A percentile compares a stretch with the other conserved stretches of the same genome.
Conservation (phyloP, 1,284 basidiomycete species). For the Papiliotrema terrestris region DNA sequence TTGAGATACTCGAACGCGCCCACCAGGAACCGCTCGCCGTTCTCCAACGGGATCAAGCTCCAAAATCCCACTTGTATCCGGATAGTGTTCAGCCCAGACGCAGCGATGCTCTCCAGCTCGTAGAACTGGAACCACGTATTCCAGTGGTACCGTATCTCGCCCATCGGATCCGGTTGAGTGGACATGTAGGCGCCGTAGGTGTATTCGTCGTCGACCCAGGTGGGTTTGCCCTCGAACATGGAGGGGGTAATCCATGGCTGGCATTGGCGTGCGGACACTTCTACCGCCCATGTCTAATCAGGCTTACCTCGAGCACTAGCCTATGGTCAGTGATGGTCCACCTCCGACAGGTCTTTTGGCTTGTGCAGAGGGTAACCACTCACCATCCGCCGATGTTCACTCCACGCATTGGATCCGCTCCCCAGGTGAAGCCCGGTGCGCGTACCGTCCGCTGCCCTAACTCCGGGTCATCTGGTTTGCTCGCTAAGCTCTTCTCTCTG, state of each 20-base stretch:
- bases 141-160: constrained; percentile 41
- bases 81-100: constrained; percentile 42
- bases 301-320: constrained; percentile 40
- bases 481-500: neutral
- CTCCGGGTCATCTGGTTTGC: neutral
- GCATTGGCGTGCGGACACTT: neutral
- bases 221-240: constrained; percentile 41
- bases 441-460: neutral
- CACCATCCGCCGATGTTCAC: constrained; percentile 49
- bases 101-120: constrained; percentile 51
- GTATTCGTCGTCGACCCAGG: constrained; percentile 47
- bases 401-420: constrained; percentile 38
- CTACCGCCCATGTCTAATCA: neutral
- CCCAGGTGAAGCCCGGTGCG: constrained; percentile 33
- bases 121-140: constrained; percentile 55
- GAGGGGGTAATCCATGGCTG: constrained; percentile 49
- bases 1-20: constrained; percentile 41
- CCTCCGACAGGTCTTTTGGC: neutral
- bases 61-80: constrained; percentile 47
- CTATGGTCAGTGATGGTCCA: constrained; percentile 13
- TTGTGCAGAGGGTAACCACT: constrained; percentile 8
- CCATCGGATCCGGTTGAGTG: constrained; percentile 20
- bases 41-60: constrained; percentile 39
- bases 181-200: constrained; percentile 40
- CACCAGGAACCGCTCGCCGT: constrained; percentile 36